Base-by-base conservation (phyloP, 2,329 filamentous ascomycete genomes). In the Ramularia endophylla region DNA sequence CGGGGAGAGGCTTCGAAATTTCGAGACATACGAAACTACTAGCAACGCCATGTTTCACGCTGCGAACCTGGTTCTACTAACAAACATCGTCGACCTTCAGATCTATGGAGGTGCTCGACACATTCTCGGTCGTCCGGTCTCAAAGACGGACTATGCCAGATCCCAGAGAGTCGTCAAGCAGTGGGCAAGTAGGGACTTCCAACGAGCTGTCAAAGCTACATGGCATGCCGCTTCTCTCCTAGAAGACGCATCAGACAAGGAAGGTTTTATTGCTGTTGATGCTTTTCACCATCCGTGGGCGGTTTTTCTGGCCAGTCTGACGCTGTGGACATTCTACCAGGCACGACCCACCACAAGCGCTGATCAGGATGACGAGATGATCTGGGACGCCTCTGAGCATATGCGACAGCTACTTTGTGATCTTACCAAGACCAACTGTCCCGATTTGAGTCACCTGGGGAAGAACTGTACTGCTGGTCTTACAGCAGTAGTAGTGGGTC, bases 281-380 rank as follows among this genome's bases (percentile, higher is more conserved):
- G 61, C 75, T 0, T 80, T 80, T 53, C 77, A 81, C 51, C 75
- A 79, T 13, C 74, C 77, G 0, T 81, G 78, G 78, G 77, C 74
- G 46, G 54, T 81, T 9, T 81, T 80, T 50, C 62, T 82, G 1
- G 74, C 74, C 0, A 78, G 77, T 0, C 52, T 81, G 29, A 73
- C 74, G 0, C 70, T 72, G 22, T 81, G 77, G 77, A 70, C 72
- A 0, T 77, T 76, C 39, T 74, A 78, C 51, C 72, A 74, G 36
- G 62, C 63, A 16, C 52, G 48, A 16, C 42, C 51, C 18, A 44
- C 31, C 43, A 27, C 34, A 28, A 34, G 19, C 40, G 25, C n/a
- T 37, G 45, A 46, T 2, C 6, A 25, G 6, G 50, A 52, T 2
- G 58, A 64, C 6, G 65, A 66, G 8, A 65, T 46, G 18, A 68